Evolutionary conservation across 139 green algal genomes (phyloP).

Genomic region (Volvox africanus): DNA sequence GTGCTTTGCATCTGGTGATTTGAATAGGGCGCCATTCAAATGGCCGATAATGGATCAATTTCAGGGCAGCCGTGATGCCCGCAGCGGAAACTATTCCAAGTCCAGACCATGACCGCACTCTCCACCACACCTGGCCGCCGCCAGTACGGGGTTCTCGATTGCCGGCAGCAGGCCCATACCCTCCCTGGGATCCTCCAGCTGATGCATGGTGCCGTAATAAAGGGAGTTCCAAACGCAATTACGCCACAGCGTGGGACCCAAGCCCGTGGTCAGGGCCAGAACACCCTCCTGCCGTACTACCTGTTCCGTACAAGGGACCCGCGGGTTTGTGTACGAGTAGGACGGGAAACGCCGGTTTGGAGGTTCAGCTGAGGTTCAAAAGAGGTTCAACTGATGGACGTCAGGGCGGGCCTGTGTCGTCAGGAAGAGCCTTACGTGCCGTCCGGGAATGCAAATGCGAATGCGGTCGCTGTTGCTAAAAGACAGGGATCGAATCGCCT

Average conservation of each 20-base stretch:
- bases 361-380: too few relatives aligned
- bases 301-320: constrained; percentile 5
- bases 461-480: too few relatives aligned
- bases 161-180: constrained; percentile 18
- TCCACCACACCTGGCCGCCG: neutral
- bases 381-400: too few relatives aligned
- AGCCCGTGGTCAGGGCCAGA: constrained; percentile 57
- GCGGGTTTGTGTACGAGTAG: neutral
- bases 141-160: constrained; percentile 34
- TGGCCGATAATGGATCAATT: too few relatives aligned
- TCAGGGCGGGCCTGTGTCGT: too few relatives aligned
- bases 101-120: neutral
- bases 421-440: too few relatives aligned
- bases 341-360: too few relatives aligned
- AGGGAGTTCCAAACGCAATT: constrained; percentile 73
- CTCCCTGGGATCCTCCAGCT: constrained; percentile 23
- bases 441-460: too few relatives aligned
- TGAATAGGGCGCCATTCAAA: too few relatives aligned
- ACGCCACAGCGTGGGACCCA: constrained; percentile 65
- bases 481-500: neutral
- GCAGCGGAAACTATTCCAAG: neutral
- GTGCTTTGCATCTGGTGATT: too few relatives aligned
- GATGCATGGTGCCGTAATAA: constrained; percentile 62
- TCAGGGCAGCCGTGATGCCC: too few relatives aligned
- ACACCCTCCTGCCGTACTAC: constrained; percentile 60